Evolutionary conservation across 495 filamentous ascomycete genomes (phyloP), one percentile per base, ranked within the genome.

Genomic region (Xylaria cubensis): DNA sequence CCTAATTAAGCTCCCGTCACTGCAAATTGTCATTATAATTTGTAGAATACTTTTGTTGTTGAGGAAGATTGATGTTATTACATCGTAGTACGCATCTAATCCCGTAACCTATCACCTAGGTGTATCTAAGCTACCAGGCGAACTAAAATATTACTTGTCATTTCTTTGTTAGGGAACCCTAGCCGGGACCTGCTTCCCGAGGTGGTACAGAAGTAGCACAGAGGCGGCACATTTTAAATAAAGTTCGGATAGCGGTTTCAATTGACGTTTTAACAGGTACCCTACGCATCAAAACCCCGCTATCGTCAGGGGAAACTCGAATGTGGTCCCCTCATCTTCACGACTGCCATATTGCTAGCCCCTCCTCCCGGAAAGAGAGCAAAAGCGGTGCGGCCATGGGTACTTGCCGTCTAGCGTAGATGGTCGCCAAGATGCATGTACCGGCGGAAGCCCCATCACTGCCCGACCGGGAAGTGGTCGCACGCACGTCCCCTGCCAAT

Each of bases 251-350:
- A 15, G 53, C 13, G 4, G 53, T 56, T 56, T 56, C 53, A 56
- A 56, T 15, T 61, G 34, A 39, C n/a, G 58, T 39, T 36, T 39
- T 3, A 17, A 36, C 9, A n/a, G 56, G 15, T 36, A 61, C 29
- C 17, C 9, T n/a, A 61, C 32, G 19, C 39, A 42, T 4, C 39
- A 0, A 36, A 64, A 65, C 63, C 24, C 63, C 63, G 39, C 63
- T 36, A 65, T 65, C 13, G 36, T 65, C 63, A 65, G 63, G 63
- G 63, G 63, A 65, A 64, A n/a, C 61, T 63, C 61, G 61, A 42
- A 63, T 63, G 32, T 46, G 4, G 34, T 64, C 61, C 39, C 61
- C 61, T 64, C 61, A 64, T 10, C 2, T 9, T 42, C 39, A 42
- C 55, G 26, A 17, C 55, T 34, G 21, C 29, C 55, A 46, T 17